These are phyloP conservation scores for Aspergillus aculeatus DNA, from an alignment of 2,329 filamentous ascomycete species.

Conservation along the genomic window DNA sequence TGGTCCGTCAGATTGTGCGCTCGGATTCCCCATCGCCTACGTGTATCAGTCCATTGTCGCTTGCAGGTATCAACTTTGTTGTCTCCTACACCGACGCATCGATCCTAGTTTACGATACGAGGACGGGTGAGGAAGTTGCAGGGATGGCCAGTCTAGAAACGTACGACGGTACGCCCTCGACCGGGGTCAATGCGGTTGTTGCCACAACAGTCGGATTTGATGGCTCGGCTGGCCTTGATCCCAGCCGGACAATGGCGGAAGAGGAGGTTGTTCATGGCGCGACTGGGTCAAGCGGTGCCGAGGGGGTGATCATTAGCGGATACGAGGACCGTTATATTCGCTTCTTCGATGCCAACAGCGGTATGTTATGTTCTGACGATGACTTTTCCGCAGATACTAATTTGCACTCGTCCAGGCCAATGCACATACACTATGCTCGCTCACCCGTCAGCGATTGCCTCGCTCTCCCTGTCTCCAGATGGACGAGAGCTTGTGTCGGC, in stretches of 20 bases:
- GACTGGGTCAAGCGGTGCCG: slow-evolving; percentile 78
- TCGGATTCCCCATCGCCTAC: slow-evolving; percentile 73
- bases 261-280: slow-evolving; percentile 79
- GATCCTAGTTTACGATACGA: slow-evolving; percentile 87
- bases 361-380: slow-evolving; percentile 58
- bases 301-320: slow-evolving; percentile 92
- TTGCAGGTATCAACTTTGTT: slow-evolving; percentile 82
- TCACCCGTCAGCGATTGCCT: slow-evolving; percentile 88
- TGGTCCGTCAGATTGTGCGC: slow-evolving; percentile 82
- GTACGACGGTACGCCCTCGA: slow-evolving; percentile 81
- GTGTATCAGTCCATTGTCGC: slow-evolving; percentile 84
- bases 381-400: slow-evolving; percentile 12
- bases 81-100: slow-evolving; percentile 89
- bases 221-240: slow-evolving; percentile 58
- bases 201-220: slow-evolving; percentile 83
- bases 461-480: slow-evolving; percentile 86
- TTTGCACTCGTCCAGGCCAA: slow-evolving; percentile 65
- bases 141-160: slow-evolving; percentile 93
- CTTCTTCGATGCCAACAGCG: slow-evolving; percentile 98
- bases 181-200: slow-evolving; percentile 84
- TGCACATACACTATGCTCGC: slow-evolving; percentile 99
- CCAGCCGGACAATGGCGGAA: slow-evolving; percentile 60
- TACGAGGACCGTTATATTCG: slow-evolving; percentile 95
- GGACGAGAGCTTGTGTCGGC: slow-evolving; percentile 92
- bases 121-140: slow-evolving; percentile 85